Base-by-base conservation (phyloP, 2,329 filamentous ascomycete genomes). In the Teratosphaeria pseudoeucalypti region DNA sequence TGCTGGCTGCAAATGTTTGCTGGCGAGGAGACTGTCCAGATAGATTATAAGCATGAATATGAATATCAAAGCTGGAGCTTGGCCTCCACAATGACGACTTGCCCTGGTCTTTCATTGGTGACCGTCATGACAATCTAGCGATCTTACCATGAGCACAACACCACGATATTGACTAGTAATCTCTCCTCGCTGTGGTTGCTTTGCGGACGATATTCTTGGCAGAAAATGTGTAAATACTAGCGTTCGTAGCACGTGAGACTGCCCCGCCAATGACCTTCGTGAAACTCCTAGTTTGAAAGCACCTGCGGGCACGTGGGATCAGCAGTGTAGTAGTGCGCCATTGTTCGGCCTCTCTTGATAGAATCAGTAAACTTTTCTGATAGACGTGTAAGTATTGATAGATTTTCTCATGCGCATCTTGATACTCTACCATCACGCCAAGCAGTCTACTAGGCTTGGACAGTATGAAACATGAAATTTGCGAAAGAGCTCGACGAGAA, bases 391-490 rank as follows among this genome's bases (percentile, higher is more conserved):
- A 5, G 37, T 43, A 43, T 43, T 43, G 37, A 43, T 43, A 32
- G 11, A 43, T 16, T 43, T 16, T 14, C 4, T 43, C n/a, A 49
- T 49, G 43, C 43, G 6, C 16, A 49, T 49, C 16, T 23, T 23
- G 23, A 23, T 23, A 16, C 16, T 10, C 23, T 9, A 23, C 16
- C 16, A 19, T 49, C 23, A 49, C n/a, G 43, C 43, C 43, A 32
- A n/a, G 23, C 39, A 52, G 23, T 34, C 54, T n/a, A 9, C 54
- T n/a, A 9, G 55, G 43, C 19, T 23, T 49, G 43, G 43, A 23
- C 43, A 23, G 19, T 23, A 49, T 49, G 43, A 49, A 52, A 47
- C 29, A 69, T 69, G 67, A 69, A 69, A 61, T 69, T 69, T 57
- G 73, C 66, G 60, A 67, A 66, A 60, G 58, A 59, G 60, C 55